These are phyloP conservation scores for Boletus huronensis DNA, from an alignment of 768 basidiomycete genomes.

Conservation along the genomic window DNA sequence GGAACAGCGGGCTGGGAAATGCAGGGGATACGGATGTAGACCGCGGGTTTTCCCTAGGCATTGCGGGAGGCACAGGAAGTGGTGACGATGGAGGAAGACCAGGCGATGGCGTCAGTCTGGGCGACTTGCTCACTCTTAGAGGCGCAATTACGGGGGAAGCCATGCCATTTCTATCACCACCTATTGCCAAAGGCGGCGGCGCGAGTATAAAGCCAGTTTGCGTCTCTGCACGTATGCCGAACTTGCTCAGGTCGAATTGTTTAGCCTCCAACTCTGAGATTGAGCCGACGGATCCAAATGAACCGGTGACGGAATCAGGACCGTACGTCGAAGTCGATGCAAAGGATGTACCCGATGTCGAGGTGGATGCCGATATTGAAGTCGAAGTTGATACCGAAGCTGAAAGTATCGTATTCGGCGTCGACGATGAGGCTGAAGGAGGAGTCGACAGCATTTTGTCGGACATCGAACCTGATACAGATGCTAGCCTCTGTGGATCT, in stretches of 20 bases:
- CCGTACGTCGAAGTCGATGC: conserved; percentile 16
- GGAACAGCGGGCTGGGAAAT: conserved; percentile 9
- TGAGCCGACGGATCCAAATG: conserved; percentile 19
- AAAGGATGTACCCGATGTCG: conserved; percentile 12
- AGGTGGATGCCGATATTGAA: conserved; percentile 15
- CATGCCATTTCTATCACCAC: neutral
- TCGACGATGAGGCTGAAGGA: neutral
- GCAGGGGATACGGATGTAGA: conserved; percentile 13
- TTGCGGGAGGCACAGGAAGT: conserved; percentile 3
- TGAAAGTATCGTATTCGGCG: conserved; percentile 4
- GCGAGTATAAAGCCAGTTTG: conserved; percentile 22
- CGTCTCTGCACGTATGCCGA: neutral
- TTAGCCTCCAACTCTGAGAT: conserved; percentile 22
- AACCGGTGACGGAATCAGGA: conserved; percentile 6
- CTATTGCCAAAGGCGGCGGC: conserved; percentile 24
- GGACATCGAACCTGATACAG: conserved; percentile 7
- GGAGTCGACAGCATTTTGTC: neutral
- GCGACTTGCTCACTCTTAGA: conserved; percentile 25
- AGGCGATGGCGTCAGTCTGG: conserved; percentile 19
- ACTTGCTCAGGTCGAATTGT: conserved; percentile 17
- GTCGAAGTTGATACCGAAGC: conserved; percentile 14
- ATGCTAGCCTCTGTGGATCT: neutral
- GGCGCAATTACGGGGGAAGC: conserved; percentile 21
- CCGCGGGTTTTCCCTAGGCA: conserved; percentile 1
- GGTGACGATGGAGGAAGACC: conserved; percentile 16